Conservation (phyloP, 2,329 filamentous ascomycete genomes). For the Epichloe sp. region DNA sequence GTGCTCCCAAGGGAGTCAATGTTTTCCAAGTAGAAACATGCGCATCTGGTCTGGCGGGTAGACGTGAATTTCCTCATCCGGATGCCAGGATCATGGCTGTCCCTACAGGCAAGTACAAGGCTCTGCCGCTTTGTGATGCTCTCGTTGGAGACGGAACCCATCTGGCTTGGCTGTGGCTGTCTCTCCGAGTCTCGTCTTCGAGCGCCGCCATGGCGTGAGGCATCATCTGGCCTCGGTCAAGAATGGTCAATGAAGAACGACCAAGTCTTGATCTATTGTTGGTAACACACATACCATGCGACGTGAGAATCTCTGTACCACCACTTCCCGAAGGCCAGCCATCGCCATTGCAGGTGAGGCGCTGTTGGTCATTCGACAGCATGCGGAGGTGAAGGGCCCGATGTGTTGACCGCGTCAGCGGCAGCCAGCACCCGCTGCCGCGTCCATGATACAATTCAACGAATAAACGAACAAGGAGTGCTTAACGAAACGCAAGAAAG, state of each 20-base stretch:
- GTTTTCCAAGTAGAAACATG: background rate
- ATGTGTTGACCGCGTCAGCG: background rate
- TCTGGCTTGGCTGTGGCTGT: background rate
- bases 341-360: background rate
- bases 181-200: background rate
- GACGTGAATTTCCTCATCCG: background rate
- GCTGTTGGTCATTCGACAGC: background rate
- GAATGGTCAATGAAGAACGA: background rate
- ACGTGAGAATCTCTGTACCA: background rate
- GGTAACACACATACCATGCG: background rate
- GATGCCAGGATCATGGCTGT: too few relatives aligned
- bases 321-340: background rate
- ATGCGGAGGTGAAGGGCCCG: background rate
- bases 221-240: background rate
- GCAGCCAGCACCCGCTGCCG: background rate
- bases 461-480: background rate
- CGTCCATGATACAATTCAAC: background rate
- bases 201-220: background rate
- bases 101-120: too few relatives aligned
- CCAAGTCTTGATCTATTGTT: background rate
- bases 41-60: background rate
- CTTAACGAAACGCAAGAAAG: too few relatives aligned
- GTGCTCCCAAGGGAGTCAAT: background rate
- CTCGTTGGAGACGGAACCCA: background rate
- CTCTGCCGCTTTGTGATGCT: background rate